Evolutionary conservation across 2,329 filamentous ascomycete species (phyloP), one percentile per base, ranked within the genome.

Genomic region (Exophiala mesophila): DNA sequence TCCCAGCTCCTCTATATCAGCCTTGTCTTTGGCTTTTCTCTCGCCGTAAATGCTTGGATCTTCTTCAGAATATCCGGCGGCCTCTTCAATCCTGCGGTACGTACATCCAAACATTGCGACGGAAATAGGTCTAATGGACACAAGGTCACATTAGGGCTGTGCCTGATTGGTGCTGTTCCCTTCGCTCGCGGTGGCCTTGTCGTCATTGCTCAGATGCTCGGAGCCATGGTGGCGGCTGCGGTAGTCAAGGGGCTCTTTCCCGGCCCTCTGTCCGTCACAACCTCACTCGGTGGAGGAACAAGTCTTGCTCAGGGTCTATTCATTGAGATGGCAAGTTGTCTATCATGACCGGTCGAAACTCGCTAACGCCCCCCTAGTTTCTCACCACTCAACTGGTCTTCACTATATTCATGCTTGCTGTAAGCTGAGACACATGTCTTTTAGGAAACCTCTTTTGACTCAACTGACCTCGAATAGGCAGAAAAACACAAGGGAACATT

Each of bases 401-500:
- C 39, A 74, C 79, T 2, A 76, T 84, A 20, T 76, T 80, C 59
- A 82, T 86, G 75, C 70, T 86, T 32, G 82, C 82, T 0, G 77
- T 78, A 3, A 36, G 44, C 47, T 8, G 5, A 21, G 12, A 7
- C 10, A n/a, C n/a, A n/a, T 13, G 24, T 9, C 13, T 13, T 16
- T n/a, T 16, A n/a, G n/a, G n/a, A n/a, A n/a, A n/a, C n/a, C n/a
- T n/a, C n/a, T n/a, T n/a, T n/a, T n/a, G n/a, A n/a, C n/a, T n/a
- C n/a, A n/a, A n/a, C n/a, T n/a, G n/a, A n/a, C n/a, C n/a, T n/a
- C n/a, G n/a, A n/a, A 7, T 21, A 47, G 45, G 45, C 42, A 15
- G 82, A 86, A 59, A 87, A 88, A 64, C 82, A 87, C 60, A 79
- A 80, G 32, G 77, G 78, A 2, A 88, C 83, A 0, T 85, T 74